Evolutionary conservation across 148 eudicot species (phyloP), one percentile per base, ranked within the genome.

Genomic region (Agrostemma githago): DNA sequence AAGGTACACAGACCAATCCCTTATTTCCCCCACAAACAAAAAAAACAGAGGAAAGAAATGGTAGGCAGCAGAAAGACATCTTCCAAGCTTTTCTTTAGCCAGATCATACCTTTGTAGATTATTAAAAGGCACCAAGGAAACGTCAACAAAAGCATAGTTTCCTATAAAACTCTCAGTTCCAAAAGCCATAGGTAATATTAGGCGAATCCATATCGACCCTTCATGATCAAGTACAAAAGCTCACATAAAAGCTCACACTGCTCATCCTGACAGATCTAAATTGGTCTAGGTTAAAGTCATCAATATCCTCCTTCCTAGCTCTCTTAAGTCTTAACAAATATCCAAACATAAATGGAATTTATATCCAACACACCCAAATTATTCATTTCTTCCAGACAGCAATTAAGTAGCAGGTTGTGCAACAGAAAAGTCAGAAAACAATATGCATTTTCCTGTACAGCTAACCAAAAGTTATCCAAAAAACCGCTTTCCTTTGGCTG

Each of bases 231-330:
- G 69, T 66, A 11, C 4, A 7, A 66, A 41, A 66, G 51, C 51
- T 66, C 44, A 66, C 69, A 66, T 0, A 64, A 16, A 43, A 43
- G 21, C 5, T 46, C 48, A 68, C 57, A 46, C 46, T 19, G 34
- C 6, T 8, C 71, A 44, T n/a, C 54, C 21, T 26, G 46, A 11
- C 16, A 68, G 38, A 57, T 21, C 10, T 3, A 8, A 10, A 11
- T 7, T 44, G 58, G 40, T 34, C 48, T n/a, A 46, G 38, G 71
- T 68, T 66, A 66, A 66, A 66, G 71, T 16, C 37, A 44, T 10
- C 17, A 19, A 20, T 44, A 10, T 40, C 42, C 70, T 8, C 71
- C 57, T 43, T 67, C 5, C 71, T 44, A 40, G 15, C 56, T 68
- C 10, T 9, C 10, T 17, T n/a, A n/a, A n/a, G n/a, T n/a, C n/a